Evolutionary conservation across 202 grass and related monocot species (phyloP), one percentile per base, ranked within the genome.

Genomic region (Bolboschoenoplectus hybrid): DNA sequence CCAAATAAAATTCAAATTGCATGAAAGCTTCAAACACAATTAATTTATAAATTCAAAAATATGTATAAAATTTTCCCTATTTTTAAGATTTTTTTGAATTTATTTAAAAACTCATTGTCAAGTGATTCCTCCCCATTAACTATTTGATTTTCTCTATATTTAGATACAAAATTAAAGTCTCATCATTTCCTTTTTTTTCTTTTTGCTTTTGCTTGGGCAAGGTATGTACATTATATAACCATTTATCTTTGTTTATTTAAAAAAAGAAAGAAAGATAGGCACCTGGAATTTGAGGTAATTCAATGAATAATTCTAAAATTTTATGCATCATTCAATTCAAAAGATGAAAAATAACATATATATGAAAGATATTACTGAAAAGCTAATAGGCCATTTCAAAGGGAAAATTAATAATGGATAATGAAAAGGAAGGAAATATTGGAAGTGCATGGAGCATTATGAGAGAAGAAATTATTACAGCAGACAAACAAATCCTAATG

Each of bases 391-490:
- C 20, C 74, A 17, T 80, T 13, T 46, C 20, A 72, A 46, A 19
- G 41, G 13, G 26, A 26, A 26, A 26, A 26, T 70, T 7, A 17
- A 12, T 12, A 17, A 11, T 14, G 41, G 7, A 26, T 47, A 73
- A 46, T 49, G 69, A 19, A 17, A 66, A 38, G 17, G 58, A 61
- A 20, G 8, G 7, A 73, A 73, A 73, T 73, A 73, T 45, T 46
- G 26, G 17, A 74, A 75, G 7, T 57, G 12, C 10, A 78, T 78
- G 50, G 51, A 40, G 19, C 71, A 56, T 32, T 40, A 78, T 12
- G 55, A 53, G 26, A 57, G 57, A 32, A 76, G 20, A 78, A 64
- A 35, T 38, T 56, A 78, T 77, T 77, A 77, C 2, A 16, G 49
- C 16, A 14, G 9, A 75, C 20, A 14, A 76, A 16, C n/a, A 10